A percentile compares a stretch with the other conserved stretches of the same genome.
These are phyloP conservation scores for Begonia masoniana DNA, from an alignment of 306 rosid species.

Conservation along the genomic window DNA sequence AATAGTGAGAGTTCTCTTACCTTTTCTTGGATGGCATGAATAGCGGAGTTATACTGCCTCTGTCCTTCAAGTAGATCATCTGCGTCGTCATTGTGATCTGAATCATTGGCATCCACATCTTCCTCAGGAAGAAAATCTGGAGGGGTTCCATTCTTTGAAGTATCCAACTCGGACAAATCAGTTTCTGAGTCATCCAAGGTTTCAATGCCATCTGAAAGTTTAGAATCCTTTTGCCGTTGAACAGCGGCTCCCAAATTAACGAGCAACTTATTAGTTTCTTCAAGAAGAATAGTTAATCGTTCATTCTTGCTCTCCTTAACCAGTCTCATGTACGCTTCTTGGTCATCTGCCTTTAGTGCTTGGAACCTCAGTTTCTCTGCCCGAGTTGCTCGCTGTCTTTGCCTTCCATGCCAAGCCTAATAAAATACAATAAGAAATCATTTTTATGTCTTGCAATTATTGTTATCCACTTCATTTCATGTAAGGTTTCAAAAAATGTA, in stretches of 20 bases:
- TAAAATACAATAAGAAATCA: slow-evolving; percentile 1
- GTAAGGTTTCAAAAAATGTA: not conserved
- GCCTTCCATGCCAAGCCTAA: slow-evolving; percentile 99
- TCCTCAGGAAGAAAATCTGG: slow-evolving; percentile 57
- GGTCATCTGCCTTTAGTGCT: slow-evolving; percentile 97
- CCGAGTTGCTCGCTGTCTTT: slow-evolving; percentile 89
- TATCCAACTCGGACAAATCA: slow-evolving; percentile 62
- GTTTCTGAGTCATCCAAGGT: slow-evolving; percentile 68
- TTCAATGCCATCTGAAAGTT: slow-evolving; percentile 66
- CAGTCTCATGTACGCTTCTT: slow-evolving; percentile 99
- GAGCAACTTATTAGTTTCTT: slow-evolving; percentile 95
- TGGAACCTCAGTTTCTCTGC: slow-evolving; percentile 97
- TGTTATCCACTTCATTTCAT: not conserved
- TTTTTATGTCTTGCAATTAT: not conserved
- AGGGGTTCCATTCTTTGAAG: slow-evolving; percentile 47
- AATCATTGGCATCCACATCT: slow-evolving; percentile 54
- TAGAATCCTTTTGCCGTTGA: slow-evolving; percentile 90
- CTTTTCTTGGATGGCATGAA: slow-evolving; percentile 95
- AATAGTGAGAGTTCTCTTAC: slow-evolving; percentile 16
- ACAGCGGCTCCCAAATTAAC: slow-evolving; percentile 98
- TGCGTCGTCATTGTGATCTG: slow-evolving; percentile 61
- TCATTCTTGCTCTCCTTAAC: slow-evolving; percentile 99
- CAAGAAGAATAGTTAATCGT: slow-evolving; percentile 78
- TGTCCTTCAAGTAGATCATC: slow-evolving; percentile 98
- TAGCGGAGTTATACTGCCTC: slow-evolving; percentile 93